Conservation (phyloP, 805 yeast genomes). For the Lachancea meyersii region DNA sequence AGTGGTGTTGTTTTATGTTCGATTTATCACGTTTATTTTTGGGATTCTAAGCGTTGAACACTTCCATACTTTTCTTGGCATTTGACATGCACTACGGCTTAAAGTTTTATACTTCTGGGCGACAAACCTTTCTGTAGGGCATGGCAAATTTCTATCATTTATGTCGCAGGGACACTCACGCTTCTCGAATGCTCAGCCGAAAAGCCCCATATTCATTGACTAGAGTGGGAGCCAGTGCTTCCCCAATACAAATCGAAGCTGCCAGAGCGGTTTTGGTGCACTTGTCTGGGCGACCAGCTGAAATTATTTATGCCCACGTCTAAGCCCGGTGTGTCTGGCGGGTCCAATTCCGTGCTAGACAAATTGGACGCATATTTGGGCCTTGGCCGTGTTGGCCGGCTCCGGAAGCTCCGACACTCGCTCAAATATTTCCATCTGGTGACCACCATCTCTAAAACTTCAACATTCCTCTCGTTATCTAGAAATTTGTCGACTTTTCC, state of each 20-base stretch:
- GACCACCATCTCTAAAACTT: constrained; percentile 33
- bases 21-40: no score
- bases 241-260: background rate
- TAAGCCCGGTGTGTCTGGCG: constrained; percentile 22
- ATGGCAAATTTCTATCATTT: no score
- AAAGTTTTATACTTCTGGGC: no score
- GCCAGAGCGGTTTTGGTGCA: background rate
- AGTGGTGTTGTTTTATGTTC: no score
- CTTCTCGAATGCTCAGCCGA: no score
- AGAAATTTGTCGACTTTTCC: constrained; percentile 48
- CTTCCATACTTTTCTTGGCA: no score
- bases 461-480: constrained; percentile 30
- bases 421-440: constrained; percentile 33
- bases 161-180: no score
- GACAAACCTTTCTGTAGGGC: no score
- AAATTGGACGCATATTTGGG: background rate
- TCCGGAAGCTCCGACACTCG: background rate
- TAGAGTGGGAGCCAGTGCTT: background rate
- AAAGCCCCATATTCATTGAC: no score
- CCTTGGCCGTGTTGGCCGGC: background rate
- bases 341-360: background rate
- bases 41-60: no score
- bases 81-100: no score
- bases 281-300: constrained; percentile 25
- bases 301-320: constrained; percentile 26